Evolutionary conservation across 257 asterid genomes (phyloP).

Genomic region (Paraleonurus japonicus): DNA sequence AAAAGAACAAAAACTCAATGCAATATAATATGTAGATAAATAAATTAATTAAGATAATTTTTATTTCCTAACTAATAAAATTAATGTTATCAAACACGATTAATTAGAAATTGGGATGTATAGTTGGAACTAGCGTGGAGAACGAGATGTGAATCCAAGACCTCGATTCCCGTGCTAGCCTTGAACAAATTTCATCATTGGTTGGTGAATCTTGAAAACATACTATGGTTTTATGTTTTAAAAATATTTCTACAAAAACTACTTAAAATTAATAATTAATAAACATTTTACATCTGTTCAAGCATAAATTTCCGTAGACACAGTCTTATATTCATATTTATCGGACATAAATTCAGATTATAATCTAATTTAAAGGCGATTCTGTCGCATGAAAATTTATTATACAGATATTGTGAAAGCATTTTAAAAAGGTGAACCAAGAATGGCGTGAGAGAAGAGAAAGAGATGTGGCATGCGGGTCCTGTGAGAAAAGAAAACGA

Average conservation of each 20-base stretch:
- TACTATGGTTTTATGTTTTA: too few species aligned
- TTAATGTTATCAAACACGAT: background rate
- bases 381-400: background rate
- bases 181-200: background rate
- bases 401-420: background rate
- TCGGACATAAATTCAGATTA: too few species aligned
- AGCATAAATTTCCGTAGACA: background rate
- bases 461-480: background rate
- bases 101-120: background rate
- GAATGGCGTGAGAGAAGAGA: background rate
- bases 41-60: background rate
- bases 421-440: background rate
- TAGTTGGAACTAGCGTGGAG: background rate
- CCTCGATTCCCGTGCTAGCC: conserved; percentile 7
- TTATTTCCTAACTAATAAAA: background rate
- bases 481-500: background rate
- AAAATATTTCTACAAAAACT: background rate
- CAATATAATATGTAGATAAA: too few species aligned
- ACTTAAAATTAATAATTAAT: background rate
- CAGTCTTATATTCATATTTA: too few species aligned
- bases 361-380: too few species aligned
- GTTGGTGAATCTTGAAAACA: background rate
- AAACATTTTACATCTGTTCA: background rate
- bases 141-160: background rate
- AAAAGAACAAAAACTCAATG: background rate